phyloP scores from a whole-genome alignment of 2,329 filamentous ascomycete genomes.

The Diplodia intermedia region DNA sequence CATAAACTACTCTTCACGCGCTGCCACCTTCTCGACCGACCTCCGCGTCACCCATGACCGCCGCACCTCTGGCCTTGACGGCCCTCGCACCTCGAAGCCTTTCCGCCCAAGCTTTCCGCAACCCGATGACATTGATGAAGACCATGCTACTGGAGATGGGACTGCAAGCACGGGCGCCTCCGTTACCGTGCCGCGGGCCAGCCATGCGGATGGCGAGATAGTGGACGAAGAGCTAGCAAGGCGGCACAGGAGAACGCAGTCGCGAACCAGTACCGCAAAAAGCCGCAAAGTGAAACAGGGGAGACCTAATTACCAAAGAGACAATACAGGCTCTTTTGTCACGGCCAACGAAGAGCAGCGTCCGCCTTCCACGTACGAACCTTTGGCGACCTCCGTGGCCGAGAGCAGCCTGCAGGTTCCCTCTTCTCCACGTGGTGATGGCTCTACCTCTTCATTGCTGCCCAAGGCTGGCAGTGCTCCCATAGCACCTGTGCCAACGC shows the following conservation, averaged over 20 bases:
- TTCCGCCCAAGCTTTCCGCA: constrained; percentile 53
- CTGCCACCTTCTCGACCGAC: constrained; percentile 61
- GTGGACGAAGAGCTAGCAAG: constrained; percentile 13
- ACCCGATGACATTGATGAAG: constrained; percentile 46
- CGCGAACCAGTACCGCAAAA: constrained; percentile 5
- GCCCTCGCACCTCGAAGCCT: constrained; percentile 48
- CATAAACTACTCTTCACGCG: constrained; percentile 52
- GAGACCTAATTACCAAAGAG: constrained; percentile 12
- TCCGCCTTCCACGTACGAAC: constrained; percentile 6
- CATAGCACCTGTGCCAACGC: not conserved
- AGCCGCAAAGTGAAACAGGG: not conserved
- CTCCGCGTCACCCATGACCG: constrained; percentile 53
- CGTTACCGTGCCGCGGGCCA: constrained; percentile 22
- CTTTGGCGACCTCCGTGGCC: constrained; percentile 8
- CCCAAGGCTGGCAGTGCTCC: constrained; percentile 42
- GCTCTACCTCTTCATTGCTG: constrained; percentile 48
- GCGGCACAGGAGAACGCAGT: not conserved
- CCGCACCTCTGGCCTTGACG: constrained; percentile 51
- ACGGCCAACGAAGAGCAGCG: constrained; percentile 17
- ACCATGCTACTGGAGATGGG: constrained; percentile 35
- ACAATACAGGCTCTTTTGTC: constrained; percentile 28
- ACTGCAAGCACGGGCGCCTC: not conserved
- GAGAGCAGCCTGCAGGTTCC: constrained; percentile 33
- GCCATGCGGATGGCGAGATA: constrained; percentile 20
- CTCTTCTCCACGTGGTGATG: constrained; percentile 40